Evolutionary conservation across 805 yeast genomes (phyloP).

Genomic region (Lachancea quebecensis): DNA sequence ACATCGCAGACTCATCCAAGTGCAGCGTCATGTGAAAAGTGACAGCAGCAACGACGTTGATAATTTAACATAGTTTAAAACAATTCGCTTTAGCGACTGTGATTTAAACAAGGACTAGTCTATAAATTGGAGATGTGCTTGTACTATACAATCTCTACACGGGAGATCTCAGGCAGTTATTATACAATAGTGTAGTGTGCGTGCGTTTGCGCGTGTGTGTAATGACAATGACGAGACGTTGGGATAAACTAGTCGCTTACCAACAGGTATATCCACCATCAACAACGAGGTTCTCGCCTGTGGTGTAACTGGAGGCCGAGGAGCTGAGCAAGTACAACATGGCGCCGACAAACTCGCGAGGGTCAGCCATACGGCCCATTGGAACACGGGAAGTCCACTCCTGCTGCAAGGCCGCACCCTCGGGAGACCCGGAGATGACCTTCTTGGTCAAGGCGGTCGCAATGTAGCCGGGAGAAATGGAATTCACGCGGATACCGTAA

Average conservation of each 20-base stretch:
- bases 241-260: conserved; percentile 31
- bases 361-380: conserved; percentile 78
- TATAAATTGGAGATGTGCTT: not conserved
- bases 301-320: conserved; percentile 68
- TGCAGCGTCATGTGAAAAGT: conserved; percentile 5
- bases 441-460: conserved; percentile 71
- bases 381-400: conserved; percentile 71
- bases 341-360: conserved; percentile 74
- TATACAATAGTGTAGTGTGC: not conserved
- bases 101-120: not conserved
- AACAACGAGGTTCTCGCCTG: conserved; percentile 76
- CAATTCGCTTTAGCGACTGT: not conserved
- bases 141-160: not conserved
- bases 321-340: conserved; percentile 66
- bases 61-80: no score
- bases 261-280: conserved; percentile 87
- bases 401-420: conserved; percentile 44
- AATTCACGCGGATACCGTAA: conserved; percentile 67
- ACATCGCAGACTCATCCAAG: not conserved
- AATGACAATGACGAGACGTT: not conserved
- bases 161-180: not conserved
- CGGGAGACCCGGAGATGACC: conserved; percentile 51
- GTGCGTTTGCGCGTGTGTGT: not conserved
- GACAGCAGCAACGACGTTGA: no score
- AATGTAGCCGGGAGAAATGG: conserved; percentile 75